Evolutionary conservation across 1,284 basidiomycete genomes (phyloP), one percentile per base, ranked within the genome.

Genomic region (Microbotryum intermedium): DNA sequence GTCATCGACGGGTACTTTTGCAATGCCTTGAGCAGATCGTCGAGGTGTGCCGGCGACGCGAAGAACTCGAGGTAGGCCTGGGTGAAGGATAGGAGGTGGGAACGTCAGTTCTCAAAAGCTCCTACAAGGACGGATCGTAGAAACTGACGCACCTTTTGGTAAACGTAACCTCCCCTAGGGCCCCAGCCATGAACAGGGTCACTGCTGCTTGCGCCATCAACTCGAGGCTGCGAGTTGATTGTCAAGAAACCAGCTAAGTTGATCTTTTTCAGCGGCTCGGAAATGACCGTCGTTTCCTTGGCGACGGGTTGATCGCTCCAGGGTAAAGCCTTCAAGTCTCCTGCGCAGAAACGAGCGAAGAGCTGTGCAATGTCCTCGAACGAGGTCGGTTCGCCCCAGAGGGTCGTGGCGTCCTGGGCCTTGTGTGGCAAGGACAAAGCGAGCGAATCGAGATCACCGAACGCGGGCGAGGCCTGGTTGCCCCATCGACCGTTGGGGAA

Each of bases 11-110:
- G 82, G 72, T 97, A 90, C 3, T 57, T 60, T 47, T 84, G 81
- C 68, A 98, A 89, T 60, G 90, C 83, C 42, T 83, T 79, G 60
- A 97, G 82, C 50, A 97, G 82, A 51, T 84, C 77, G 53, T 83
- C 80, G 54, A 94, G 81, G 50, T 90, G 79, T 60, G 82, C 77
- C 2, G 89, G 86, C 44, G 82, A 81, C 28, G 90, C 88, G 72
- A 95, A 95, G 78, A 95, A 98, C 74, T 98, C 95, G 59, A 99
- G 83, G 77, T 99, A 99, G 6, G 94, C 93, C 89, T 93, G 66
- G 2, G 60, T 18, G 20, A 11, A 50, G n/a, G 60, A 44, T 11
- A n/a, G 34, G 18, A 47, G 42, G 8, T 2, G n/a, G 20, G n/a
- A 20, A 29, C 28, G 29, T 57, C 42, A 55, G 52, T 23, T 4